These are phyloP conservation scores for Phytophthora sojae DNA, from an alignment of 352 stramenopile genomes.

Conservation along the genomic window DNA sequence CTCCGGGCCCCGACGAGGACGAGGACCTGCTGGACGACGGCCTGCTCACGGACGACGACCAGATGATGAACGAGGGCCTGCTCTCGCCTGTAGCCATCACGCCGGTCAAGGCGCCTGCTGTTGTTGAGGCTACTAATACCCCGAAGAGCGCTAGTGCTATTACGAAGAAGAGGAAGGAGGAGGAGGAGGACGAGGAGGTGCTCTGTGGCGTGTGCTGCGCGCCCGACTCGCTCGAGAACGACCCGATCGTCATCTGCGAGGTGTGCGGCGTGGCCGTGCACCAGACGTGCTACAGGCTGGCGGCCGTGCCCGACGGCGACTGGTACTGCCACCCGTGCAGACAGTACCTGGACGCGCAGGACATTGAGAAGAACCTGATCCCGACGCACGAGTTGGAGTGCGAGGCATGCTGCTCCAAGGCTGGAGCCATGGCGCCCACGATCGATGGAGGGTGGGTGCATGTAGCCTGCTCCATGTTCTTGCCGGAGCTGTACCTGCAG, in stretches of 20 bases:
- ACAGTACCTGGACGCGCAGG: constrained; percentile 52
- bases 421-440: constrained; percentile 63
- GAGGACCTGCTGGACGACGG: constrained; percentile 3
- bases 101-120: neutral
- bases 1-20: constrained; percentile 19
- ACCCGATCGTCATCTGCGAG: constrained; percentile 86
- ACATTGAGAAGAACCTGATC: constrained; percentile 52
- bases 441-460: constrained; percentile 69
- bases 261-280: constrained; percentile 77
- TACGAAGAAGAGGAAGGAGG: neutral
- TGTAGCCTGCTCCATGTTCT: constrained; percentile 80
- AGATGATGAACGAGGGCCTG: constrained; percentile 22
- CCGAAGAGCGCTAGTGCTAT: neutral
- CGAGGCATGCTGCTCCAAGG: constrained; percentile 57
- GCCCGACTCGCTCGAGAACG: constrained; percentile 69
- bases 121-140: neutral
- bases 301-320: constrained; percentile 68
- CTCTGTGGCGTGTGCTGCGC: constrained; percentile 72
- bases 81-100: neutral
- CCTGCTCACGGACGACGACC: constrained; percentile 25
- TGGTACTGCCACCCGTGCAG: constrained; percentile 83
- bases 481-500: constrained; percentile 74
- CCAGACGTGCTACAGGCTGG: constrained; percentile 83
- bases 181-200: constrained; percentile 53
- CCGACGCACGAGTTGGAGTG: constrained; percentile 67